These are phyloP conservation scores for Fusarium siculi DNA, from an alignment of 2,329 filamentous ascomycete genomes.

Conservation along the genomic window DNA sequence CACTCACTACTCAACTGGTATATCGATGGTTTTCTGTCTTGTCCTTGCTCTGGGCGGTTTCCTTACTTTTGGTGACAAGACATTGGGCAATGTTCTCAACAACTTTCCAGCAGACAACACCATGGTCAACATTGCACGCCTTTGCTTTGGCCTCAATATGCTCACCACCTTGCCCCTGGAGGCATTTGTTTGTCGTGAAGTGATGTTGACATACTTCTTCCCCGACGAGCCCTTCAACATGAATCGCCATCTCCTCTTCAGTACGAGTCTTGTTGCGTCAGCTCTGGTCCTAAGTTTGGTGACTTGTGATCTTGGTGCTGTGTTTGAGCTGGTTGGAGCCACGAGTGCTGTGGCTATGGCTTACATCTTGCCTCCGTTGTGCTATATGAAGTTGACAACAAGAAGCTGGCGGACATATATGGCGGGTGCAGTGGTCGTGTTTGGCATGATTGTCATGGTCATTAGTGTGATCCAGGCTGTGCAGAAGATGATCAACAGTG, in stretches of 20 bases:
- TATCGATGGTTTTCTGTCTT: constrained; percentile 93
- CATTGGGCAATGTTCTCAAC: constrained; percentile 95
- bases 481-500: constrained; percentile 70
- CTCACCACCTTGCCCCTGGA: constrained; percentile 95
- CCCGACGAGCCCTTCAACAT: constrained; percentile 80
- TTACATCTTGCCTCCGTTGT: constrained; percentile 93
- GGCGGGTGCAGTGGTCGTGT: constrained; percentile 77
- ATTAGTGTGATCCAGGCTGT: constrained; percentile 82
- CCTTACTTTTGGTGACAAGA: constrained; percentile 91
- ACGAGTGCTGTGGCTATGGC: constrained; percentile 94
- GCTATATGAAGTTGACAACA: constrained; percentile 92
- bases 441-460: constrained; percentile 82
- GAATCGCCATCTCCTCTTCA: constrained; percentile 87
- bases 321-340: constrained; percentile 95
- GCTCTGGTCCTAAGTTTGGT: constrained; percentile 82
- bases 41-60: constrained; percentile 90
- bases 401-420: constrained; percentile 78
- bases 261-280: constrained; percentile 80
- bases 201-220: constrained; percentile 88
- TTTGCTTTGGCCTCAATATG: constrained; percentile 99
- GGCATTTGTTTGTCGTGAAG: constrained; percentile 96
- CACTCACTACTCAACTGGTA: constrained; percentile 90
- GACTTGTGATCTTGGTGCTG: constrained; percentile 92
- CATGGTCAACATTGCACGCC: constrained; percentile 92
- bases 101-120: constrained; percentile 93